A percentile compares a stretch with the other conserved stretches of the same genome.
Evolutionary conservation across 306 rosid genomes (phyloP).

Genomic region (Hippophae tibetana): DNA sequence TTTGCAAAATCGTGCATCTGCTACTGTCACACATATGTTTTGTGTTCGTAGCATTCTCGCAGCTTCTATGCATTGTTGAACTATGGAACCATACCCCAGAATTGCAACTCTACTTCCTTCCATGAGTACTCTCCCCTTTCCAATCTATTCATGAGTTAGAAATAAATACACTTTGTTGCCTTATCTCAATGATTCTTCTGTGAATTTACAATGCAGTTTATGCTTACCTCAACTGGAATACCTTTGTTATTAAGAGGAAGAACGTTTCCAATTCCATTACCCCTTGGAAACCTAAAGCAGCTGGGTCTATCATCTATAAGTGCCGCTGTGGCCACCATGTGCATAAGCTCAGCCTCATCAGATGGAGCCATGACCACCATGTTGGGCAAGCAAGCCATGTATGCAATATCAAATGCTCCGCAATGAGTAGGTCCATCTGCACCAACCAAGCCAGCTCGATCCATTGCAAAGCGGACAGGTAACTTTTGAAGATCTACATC

Average conservation of each 20-base stretch:
- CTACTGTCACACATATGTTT: constrained; percentile 55
- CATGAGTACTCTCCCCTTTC: constrained; percentile 61
- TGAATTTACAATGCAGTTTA: background rate
- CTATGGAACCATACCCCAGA: constrained; percentile 69
- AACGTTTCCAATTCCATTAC: constrained; percentile 67
- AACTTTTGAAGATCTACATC: constrained; percentile 89
- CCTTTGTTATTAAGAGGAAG: constrained; percentile 66
- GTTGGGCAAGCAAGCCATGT: constrained; percentile 95
- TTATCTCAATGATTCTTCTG: background rate
- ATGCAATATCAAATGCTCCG: constrained; percentile 84
- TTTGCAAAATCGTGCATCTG: constrained; percentile 94
- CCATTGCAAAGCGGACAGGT: constrained; percentile 87
- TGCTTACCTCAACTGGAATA: constrained; percentile 64
- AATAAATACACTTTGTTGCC: constrained; percentile 3
- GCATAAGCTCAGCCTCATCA: constrained; percentile 86
- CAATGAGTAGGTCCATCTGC: constrained; percentile 98
- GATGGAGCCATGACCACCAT: constrained; percentile 98
- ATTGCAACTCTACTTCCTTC: constrained; percentile 73
- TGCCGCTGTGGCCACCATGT: constrained; percentile 94
- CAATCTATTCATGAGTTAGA: constrained; percentile 41
- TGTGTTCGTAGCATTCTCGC: constrained; percentile 43
- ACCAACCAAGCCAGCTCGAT: constrained; percentile 89
- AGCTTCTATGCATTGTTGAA: constrained; percentile 67
- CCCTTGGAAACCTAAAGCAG: constrained; percentile 91
- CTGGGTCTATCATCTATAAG: constrained; percentile 86